phyloP scores from a whole-genome alignment of 768 basidiomycete genomes.

The Serendipita vermifera region DNA sequence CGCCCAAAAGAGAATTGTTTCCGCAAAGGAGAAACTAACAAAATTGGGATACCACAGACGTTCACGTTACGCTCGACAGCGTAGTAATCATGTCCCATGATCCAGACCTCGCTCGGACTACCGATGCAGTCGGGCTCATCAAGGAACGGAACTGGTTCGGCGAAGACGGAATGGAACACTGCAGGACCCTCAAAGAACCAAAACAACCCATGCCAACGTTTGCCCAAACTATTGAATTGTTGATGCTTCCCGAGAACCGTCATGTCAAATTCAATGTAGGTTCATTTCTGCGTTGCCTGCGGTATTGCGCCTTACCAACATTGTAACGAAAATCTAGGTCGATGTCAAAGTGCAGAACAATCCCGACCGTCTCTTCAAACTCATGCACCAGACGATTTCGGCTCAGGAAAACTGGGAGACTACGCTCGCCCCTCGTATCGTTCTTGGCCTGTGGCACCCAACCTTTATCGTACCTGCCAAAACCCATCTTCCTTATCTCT shows the following conservation, averaged over 20 bases:
- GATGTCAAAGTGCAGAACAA: slow-evolving; percentile 93
- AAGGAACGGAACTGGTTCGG: slow-evolving; percentile 62
- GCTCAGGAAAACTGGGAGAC: slow-evolving; percentile 60
- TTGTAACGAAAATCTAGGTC: slow-evolving; percentile 74
- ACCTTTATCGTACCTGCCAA: slow-evolving; percentile 71
- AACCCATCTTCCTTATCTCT: slow-evolving; percentile 64
- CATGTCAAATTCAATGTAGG: slow-evolving; percentile 30
- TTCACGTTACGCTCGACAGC: slow-evolving; percentile 81
- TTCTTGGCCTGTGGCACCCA: slow-evolving; percentile 85
- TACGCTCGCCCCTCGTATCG: slow-evolving; percentile 60
- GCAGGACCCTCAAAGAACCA: slow-evolving; percentile 67
- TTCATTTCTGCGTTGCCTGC: slow-evolving; percentile 5
- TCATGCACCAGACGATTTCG: slow-evolving; percentile 61
- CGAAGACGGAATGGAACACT: slow-evolving; percentile 56
- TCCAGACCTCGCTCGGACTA: slow-evolving; percentile 54
- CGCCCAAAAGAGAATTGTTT: no score
- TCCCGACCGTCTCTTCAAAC: slow-evolving; percentile 65
- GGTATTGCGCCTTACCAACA: slow-evolving; percentile 9
- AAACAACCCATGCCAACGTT: slow-evolving; percentile 86
- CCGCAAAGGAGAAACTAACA: background rate
- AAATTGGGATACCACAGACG: slow-evolving; percentile 43
- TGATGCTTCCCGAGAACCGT: slow-evolving; percentile 40
- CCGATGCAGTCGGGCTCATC: slow-evolving; percentile 41
- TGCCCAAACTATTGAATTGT: slow-evolving; percentile 59
- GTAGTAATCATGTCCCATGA: slow-evolving; percentile 95